Percentiles rank a stretch among this genome's conserved stretches.
phyloP scores from a whole-genome alignment of 768 basidiomycete genomes.

The Lentinula raphanica region DNA sequence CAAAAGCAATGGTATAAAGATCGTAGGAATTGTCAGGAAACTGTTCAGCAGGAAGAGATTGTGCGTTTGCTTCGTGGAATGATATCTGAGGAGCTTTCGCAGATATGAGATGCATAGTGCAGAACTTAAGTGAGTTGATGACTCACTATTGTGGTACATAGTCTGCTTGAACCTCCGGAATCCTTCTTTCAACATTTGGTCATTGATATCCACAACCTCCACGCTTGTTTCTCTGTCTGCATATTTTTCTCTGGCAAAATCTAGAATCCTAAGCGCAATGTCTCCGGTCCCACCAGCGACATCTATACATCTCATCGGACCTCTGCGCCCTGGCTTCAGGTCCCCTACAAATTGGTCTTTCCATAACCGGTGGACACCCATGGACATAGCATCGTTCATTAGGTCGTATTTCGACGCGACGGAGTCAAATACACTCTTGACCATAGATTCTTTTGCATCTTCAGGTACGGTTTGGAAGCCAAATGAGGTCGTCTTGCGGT shows the following conservation, averaged over 20 bases:
- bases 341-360: slow-evolving; percentile 83
- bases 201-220: slow-evolving; percentile 90
- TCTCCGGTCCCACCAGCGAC: slow-evolving; percentile 98
- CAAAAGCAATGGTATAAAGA: slow-evolving; percentile 97
- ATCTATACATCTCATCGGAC: slow-evolving; percentile 80
- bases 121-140: neutral
- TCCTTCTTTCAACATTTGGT: slow-evolving; percentile 92
- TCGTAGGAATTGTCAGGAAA: slow-evolving; percentile 86
- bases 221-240: slow-evolving; percentile 88
- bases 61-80: slow-evolving; percentile 92
- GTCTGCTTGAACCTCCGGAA: slow-evolving; percentile 89
- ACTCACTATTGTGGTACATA: slow-evolving; percentile 95
- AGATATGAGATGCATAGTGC: too few relatives aligned
- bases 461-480: slow-evolving; percentile 89
- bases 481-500: slow-evolving; percentile 70
- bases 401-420: slow-evolving; percentile 94
- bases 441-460: slow-evolving; percentile 81
- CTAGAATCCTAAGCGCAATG: slow-evolving; percentile 90
- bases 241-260: slow-evolving; percentile 83
- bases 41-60: slow-evolving; percentile 57
- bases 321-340: slow-evolving; percentile 71
- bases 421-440: slow-evolving; percentile 90
- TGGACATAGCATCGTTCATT: slow-evolving; percentile 99
- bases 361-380: slow-evolving; percentile 96
- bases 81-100: slow-evolving; percentile 88